Percentiles rank a stretch among this genome's conserved stretches.
These are phyloP conservation scores for Fusarium sp. DNA, from an alignment of 2,329 filamentous ascomycete genomes.

Conservation along the genomic window DNA sequence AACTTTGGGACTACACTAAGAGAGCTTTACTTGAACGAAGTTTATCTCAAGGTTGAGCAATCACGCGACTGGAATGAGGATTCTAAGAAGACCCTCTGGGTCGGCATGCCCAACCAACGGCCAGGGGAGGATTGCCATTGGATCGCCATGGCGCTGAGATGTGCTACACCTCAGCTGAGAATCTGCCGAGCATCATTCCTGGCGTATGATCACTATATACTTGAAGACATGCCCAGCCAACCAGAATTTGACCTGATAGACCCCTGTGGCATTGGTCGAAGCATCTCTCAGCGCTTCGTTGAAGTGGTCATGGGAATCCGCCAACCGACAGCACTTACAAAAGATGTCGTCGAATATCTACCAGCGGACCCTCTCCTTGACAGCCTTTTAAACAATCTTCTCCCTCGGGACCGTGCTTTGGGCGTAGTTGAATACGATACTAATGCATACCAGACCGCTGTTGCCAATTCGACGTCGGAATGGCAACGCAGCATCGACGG, in stretches of 20 bases:
- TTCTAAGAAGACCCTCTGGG: slow-evolving; percentile 54
- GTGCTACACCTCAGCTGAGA: slow-evolving; percentile 49
- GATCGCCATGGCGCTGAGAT: slow-evolving; percentile 57
- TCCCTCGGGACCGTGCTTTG: slow-evolving; percentile 39
- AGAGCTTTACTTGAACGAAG: slow-evolving; percentile 59
- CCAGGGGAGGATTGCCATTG: slow-evolving; percentile 53
- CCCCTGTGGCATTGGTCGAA: slow-evolving; percentile 54
- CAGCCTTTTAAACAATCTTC: slow-evolving; percentile 39
- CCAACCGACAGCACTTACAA: slow-evolving; percentile 50
- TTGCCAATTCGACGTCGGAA: slow-evolving; percentile 54
- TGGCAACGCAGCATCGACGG: slow-evolving; percentile 59
- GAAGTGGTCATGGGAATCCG: slow-evolving; percentile 56
- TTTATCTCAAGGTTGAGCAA: slow-evolving; percentile 57
- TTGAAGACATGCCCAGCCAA: slow-evolving; percentile 45
- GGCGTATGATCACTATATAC: slow-evolving; percentile 56
- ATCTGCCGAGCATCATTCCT: slow-evolving; percentile 58
- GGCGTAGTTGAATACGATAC: slow-evolving; percentile 51
- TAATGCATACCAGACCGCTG: slow-evolving; percentile 51
- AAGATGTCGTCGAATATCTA: slow-evolving; percentile 50
- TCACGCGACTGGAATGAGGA: slow-evolving; percentile 49
- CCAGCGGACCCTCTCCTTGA: slow-evolving; percentile 45
- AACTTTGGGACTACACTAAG: slow-evolving; percentile 53
- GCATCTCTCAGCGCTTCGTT: slow-evolving; percentile 59
- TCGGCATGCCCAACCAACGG: slow-evolving; percentile 57
- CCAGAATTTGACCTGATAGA: slow-evolving; percentile 55